Evolutionary conservation across 495 filamentous ascomycete species (phyloP), one percentile per base, ranked within the genome.

Genomic region (Glonium stellatum): DNA sequence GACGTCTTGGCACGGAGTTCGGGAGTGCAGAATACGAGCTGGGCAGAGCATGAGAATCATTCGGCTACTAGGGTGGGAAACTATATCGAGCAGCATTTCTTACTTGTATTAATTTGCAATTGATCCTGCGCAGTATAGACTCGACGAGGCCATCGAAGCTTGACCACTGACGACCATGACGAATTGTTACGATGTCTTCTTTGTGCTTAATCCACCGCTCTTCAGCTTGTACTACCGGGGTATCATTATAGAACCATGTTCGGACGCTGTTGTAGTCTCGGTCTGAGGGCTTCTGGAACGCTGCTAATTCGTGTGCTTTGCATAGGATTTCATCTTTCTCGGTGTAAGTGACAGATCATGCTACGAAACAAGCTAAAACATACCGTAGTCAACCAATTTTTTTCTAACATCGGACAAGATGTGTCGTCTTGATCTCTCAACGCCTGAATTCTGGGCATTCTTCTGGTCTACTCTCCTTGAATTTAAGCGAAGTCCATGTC

Each of bases 111-210:
- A 31, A 31, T 6, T 6, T 31, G 27, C 27, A 31, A 6, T 31
- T 6, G 27, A 31, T 31, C 27, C 6, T 31, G 27, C 27, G 27
- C 3, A 31, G 27, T 31, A 31, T 2, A 6, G 39, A 15, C 60
- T 74, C 74, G 15, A 76, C 41, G 1, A 63, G 11, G 1, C 61
- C 71, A 44, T 76, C 72, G 10, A 76, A 69, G 59, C 69, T 66
- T 31, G 70, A 64, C 22, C 69, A 52, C 31, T 76, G 73, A 13
- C 70, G 56, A 0, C 72, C 72, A 6, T 63, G 61, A 5, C 67
- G 55, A 6, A 76, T 55, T 15, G 72, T 72, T 0, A 76, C 54
- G 4, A 75, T 59, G 50, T 76, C 73, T 34, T 70, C 74, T 59
- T 70, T 71, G 1, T 62, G 55, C 47, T 65, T 65, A 5, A 76